These are phyloP conservation scores for Arctium minus DNA, from an alignment of 129 eudicot genomes.

Conservation along the genomic window DNA sequence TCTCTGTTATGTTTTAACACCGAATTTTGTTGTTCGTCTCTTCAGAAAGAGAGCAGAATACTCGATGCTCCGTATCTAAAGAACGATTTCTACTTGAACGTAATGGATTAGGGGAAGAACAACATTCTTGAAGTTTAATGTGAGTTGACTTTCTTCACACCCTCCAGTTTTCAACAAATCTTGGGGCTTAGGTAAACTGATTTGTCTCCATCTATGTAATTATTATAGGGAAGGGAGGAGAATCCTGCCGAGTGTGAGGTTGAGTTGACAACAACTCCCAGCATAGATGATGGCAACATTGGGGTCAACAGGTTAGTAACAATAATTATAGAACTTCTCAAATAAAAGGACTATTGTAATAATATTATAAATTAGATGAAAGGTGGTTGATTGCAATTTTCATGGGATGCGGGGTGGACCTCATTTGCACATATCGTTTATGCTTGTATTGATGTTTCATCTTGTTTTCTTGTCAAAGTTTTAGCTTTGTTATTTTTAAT, in stretches of 20 bases:
- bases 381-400: not conserved
- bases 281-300: conserved; percentile 58
- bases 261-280: conserved; percentile 90
- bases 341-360: not conserved
- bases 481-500: not conserved
- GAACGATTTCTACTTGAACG: too few species aligned
- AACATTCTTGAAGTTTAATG: conserved; percentile 38
- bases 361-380: not conserved
- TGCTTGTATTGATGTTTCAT: not conserved
- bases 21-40: too few species aligned
- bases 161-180: not conserved
- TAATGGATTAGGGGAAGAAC: too few species aligned
- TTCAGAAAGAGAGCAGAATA: too few species aligned
- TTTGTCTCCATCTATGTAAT: not conserved
- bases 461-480: not conserved
- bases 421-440: not conserved
- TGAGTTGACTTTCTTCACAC: conserved; percentile 34
- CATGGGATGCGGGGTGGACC: not conserved
- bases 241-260: conserved; percentile 74
- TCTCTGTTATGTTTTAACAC: too few species aligned
- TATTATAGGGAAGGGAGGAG: conserved; percentile 57
- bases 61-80: too few species aligned
- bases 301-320: conserved; percentile 97
- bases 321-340: not conserved
- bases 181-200: not conserved